A percentile compares a stretch with the other conserved stretches of the same genome.
Evolutionary conservation across 75 land plant species (phyloP).

Genomic region (Pinus taeda): DNA sequence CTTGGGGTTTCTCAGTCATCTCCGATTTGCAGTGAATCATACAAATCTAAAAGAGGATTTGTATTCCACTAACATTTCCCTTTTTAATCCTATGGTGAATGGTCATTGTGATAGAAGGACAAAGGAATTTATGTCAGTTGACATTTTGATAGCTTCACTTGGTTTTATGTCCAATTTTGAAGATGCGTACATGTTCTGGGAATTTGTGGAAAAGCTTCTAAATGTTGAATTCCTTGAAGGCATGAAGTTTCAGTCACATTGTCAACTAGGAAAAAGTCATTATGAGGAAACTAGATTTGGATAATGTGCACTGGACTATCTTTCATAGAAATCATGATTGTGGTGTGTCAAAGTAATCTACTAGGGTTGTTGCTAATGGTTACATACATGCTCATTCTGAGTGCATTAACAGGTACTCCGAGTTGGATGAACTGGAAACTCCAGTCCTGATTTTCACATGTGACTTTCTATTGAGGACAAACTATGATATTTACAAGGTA

Average conservation of each 20-base stretch:
- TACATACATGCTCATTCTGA: background rate
- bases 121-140: background rate
- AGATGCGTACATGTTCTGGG: conserved; percentile 52
- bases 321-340: background rate
- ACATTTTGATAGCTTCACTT: conserved; percentile 34
- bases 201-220: conserved; percentile 43
- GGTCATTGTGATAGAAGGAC: background rate
- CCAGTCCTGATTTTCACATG: background rate
- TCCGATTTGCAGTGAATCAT: conserved; percentile 5
- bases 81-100: conserved; percentile 3
- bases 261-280: background rate
- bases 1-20: conserved; percentile 29
- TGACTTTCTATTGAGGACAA: background rate
- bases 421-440: background rate
- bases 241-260: conserved; percentile 12
- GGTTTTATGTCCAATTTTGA: conserved; percentile 40
- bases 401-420: background rate
- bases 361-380: background rate
- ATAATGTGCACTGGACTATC: background rate
- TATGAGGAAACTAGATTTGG: background rate
- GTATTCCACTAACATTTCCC: background rate
- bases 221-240: conserved; percentile 35
- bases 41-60: background rate
- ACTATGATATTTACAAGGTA: background rate
- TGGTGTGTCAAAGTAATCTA: background rate